A percentile compares a stretch with the other conserved stretches of the same genome.
Evolutionary conservation across 164 flowering plant genomes (phyloP).

Genomic region (Dillenia turbinata): DNA sequence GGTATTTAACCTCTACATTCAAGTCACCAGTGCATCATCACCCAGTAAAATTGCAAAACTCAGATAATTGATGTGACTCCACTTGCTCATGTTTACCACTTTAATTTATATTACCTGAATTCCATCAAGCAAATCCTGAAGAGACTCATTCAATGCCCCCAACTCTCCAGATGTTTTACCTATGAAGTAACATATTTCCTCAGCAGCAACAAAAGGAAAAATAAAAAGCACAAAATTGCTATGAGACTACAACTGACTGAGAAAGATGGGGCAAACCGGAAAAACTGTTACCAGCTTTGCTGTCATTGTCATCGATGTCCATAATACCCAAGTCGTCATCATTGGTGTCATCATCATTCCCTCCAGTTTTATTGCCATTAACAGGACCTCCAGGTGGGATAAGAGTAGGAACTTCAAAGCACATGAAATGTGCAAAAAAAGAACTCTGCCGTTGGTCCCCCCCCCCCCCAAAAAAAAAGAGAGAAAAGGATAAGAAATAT

Average conservation of each 20-base stretch:
- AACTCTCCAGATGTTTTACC: slow-evolving; percentile 69
- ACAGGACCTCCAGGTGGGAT: slow-evolving; percentile 65
- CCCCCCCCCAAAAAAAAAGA: no score
- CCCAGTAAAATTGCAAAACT: not conserved
- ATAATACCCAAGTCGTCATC: slow-evolving; percentile 91
- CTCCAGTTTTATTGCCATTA: slow-evolving; percentile 48
- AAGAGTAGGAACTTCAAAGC: slow-evolving; percentile 98
- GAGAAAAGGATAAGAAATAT: not conserved
- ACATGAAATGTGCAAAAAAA: slow-evolving; percentile 98
- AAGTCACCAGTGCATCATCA: no score
- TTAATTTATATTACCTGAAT: slow-evolving; percentile 60
- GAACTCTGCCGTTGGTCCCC: slow-evolving; percentile 68
- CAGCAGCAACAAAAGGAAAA: not conserved
- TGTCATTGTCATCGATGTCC: slow-evolving; percentile 91
- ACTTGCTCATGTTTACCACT: not conserved
- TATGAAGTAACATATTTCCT: slow-evolving; percentile 21
- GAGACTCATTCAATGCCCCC: slow-evolving; percentile 78
- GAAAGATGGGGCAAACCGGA: not conserved
- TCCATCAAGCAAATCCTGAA: slow-evolving; percentile 89
- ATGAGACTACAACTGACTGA: not conserved
- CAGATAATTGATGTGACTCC: not conserved
- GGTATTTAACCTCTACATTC: no score
- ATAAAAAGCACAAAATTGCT: not conserved
- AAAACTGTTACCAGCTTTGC: slow-evolving; percentile 51
- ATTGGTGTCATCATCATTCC: slow-evolving; percentile 41